Evolutionary conservation across 2,329 filamentous ascomycete genomes (phyloP).

Genomic region (Ophiosphaerella korrae): DNA sequence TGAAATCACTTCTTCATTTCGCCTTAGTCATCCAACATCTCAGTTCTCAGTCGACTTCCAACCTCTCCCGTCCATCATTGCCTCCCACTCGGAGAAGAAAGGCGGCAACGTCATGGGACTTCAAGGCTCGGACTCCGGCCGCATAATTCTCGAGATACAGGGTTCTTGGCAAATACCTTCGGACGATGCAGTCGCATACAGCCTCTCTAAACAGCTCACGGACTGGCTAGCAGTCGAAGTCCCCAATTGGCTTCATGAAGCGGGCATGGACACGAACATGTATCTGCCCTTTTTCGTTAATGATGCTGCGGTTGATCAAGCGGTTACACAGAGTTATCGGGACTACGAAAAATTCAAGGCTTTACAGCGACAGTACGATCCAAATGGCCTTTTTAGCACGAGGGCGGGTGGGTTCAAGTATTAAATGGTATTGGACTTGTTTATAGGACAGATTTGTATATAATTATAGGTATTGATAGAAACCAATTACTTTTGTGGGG

Average conservation of each 20-base stretch:
- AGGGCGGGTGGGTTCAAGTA: constrained; percentile 31
- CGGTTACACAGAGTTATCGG: constrained; percentile 24
- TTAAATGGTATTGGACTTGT: neutral
- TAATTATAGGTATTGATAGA: too few relatives aligned
- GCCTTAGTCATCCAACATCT: constrained; percentile 18
- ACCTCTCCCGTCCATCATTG: constrained; percentile 26
- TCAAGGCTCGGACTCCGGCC: constrained; percentile 22
- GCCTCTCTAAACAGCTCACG: constrained; percentile 22
- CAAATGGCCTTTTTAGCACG: constrained; percentile 24
- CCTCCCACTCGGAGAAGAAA: constrained; percentile 19
- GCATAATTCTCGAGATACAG: constrained; percentile 28
- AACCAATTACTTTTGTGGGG: too few relatives aligned
- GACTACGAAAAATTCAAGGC: constrained; percentile 25
- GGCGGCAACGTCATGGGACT: constrained; percentile 35
- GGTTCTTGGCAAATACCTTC: constrained; percentile 19
- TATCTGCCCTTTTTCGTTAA: constrained; percentile 33
- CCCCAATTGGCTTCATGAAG: constrained; percentile 28
- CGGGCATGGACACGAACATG: constrained; percentile 16
- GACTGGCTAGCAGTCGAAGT: constrained; percentile 28
- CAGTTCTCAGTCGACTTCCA: constrained; percentile 33
- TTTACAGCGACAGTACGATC: constrained; percentile 27
- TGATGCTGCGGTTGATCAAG: constrained; percentile 29
- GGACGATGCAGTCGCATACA: constrained; percentile 19
- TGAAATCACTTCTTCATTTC: constrained; percentile 28
- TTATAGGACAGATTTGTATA: too few relatives aligned